These are phyloP conservation scores for Thermothielavioides terrestris DNA, from an alignment of 495 filamentous ascomycete species.

Conservation along the genomic window DNA sequence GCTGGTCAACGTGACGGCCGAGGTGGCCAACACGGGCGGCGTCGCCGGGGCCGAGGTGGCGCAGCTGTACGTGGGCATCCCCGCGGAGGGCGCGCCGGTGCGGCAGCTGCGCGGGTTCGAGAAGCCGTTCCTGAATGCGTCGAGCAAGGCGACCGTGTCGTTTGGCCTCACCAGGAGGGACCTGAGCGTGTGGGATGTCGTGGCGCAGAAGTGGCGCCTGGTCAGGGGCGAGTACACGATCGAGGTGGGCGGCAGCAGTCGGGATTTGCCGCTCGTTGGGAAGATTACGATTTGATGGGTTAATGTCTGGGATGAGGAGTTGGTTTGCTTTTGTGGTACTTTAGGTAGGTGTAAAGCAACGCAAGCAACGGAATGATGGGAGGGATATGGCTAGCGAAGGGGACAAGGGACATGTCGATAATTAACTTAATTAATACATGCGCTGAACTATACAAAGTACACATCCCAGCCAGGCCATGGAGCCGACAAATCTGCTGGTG, in stretches of 20 bases:
- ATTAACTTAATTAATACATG: too few species aligned
- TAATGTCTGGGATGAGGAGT: not conserved
- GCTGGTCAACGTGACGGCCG: slow-evolving; percentile 42
- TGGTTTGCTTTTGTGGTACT: not conserved
- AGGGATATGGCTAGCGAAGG: not conserved
- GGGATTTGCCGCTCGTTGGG: slow-evolving; percentile 51
- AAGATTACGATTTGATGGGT: slow-evolving; percentile 15
- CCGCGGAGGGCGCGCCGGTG: slow-evolving; percentile 35
- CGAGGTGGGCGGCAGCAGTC: slow-evolving; percentile 54
- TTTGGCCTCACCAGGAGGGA: slow-evolving; percentile 57
- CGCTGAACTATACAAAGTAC: too few species aligned
- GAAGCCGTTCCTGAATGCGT: slow-evolving; percentile 45
- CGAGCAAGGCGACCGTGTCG: slow-evolving; percentile 34
- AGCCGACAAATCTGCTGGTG: too few species aligned
- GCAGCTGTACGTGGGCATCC: slow-evolving; percentile 57
- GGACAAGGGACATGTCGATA: not conserved
- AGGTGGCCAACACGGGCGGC: slow-evolving; percentile 49
- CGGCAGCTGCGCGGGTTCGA: slow-evolving; percentile 59
- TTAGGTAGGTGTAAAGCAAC: not conserved
- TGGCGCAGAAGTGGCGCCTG: slow-evolving; percentile 51
- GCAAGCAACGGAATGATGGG: not conserved
- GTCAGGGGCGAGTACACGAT: slow-evolving; percentile 39
- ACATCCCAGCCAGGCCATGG: not conserved
- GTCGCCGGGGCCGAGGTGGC: slow-evolving; percentile 47
- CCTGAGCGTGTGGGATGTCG: slow-evolving; percentile 58